phyloP scores from a whole-genome alignment of 768 basidiomycete genomes.

The Tephrocybe sp. region DNA sequence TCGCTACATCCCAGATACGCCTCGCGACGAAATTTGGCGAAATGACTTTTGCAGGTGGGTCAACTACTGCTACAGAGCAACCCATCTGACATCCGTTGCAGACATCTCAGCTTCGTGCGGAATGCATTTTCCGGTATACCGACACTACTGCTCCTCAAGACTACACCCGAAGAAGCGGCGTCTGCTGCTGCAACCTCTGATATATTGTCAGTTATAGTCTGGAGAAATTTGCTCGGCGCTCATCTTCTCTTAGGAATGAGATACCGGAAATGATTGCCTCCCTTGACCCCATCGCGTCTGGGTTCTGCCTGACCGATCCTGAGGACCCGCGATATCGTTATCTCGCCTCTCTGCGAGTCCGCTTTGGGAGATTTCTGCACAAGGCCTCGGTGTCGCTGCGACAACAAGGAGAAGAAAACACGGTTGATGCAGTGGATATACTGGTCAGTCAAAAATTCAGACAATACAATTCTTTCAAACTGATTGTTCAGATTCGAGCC shows the following conservation, averaged over 20 bases:
- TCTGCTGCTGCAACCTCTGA: conserved; percentile 54
- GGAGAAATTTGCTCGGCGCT: neutral
- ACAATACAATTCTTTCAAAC: neutral
- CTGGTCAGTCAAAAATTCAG: conserved; percentile 44
- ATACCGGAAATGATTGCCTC: conserved; percentile 77
- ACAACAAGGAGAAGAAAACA: conserved; percentile 77
- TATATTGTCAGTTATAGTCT: conserved; percentile 52
- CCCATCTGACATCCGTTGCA: conserved; percentile 20
- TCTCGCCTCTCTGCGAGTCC: conserved; percentile 51
- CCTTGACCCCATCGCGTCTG: conserved; percentile 58
- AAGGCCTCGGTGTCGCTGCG: conserved; percentile 65
- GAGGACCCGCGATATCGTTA: conserved; percentile 65
- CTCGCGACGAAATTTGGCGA: conserved; percentile 67
- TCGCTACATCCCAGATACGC: conserved; percentile 30
- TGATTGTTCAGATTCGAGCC: conserved; percentile 51
- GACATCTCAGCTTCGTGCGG: conserved; percentile 70
- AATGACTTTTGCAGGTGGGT: conserved; percentile 83
- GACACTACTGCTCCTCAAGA: conserved; percentile 56
- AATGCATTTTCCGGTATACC: conserved; percentile 77
- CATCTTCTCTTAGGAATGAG: conserved; percentile 50
- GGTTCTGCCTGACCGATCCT: conserved; percentile 67
- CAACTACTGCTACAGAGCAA: neutral
- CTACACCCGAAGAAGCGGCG: conserved; percentile 47
- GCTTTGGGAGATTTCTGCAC: conserved; percentile 73
- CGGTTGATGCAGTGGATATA: conserved; percentile 77